Conservation (phyloP, 1,284 basidiomycete genomes). For the Cystobasidium sp. region DNA sequence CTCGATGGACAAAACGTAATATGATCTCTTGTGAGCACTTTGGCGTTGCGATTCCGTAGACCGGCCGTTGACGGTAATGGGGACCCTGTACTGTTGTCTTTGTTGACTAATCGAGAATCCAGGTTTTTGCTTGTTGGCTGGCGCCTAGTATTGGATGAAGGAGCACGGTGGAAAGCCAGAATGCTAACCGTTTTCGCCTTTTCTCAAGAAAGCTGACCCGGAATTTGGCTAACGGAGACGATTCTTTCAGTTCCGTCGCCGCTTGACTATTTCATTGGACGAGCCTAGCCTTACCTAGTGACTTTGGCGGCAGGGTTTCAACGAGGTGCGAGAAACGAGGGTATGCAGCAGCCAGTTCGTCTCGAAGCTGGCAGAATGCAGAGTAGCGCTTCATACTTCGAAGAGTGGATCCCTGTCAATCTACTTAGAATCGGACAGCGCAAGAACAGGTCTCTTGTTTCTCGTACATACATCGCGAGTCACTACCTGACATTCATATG, state of each 20-base stretch:
- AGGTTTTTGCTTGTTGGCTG: constrained; percentile 65
- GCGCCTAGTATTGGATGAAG: constrained; percentile 74
- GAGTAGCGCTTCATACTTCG: constrained; percentile 73
- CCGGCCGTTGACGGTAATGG: no score
- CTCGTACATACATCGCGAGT: constrained; percentile 45
- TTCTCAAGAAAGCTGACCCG: constrained; percentile 70
- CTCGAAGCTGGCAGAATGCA: constrained; percentile 67
- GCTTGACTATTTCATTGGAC: neutral
- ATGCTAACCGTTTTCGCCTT: constrained; percentile 68
- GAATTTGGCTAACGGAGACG: constrained; percentile 58
- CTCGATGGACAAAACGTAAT: no score
- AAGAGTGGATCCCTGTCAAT: constrained; percentile 65
- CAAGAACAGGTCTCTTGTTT: neutral
- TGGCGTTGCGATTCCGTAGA: no score
- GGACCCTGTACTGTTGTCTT: constrained; percentile 34
- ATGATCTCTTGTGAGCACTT: no score
- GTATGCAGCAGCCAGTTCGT: constrained; percentile 62
- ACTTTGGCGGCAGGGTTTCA: constrained; percentile 71
- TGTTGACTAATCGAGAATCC: constrained; percentile 64
- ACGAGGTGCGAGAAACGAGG: constrained; percentile 64
- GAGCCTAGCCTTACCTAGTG: constrained; percentile 63
- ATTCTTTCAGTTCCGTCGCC: neutral
- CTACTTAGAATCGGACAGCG: neutral
- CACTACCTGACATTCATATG: constrained; percentile 50
- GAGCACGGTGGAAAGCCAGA: constrained; percentile 69